Percentiles rank a stretch among this genome's conserved stretches.
phyloP scores from a whole-genome alignment of 2,329 filamentous ascomycete genomes.

The Hypoxylon sp. region DNA sequence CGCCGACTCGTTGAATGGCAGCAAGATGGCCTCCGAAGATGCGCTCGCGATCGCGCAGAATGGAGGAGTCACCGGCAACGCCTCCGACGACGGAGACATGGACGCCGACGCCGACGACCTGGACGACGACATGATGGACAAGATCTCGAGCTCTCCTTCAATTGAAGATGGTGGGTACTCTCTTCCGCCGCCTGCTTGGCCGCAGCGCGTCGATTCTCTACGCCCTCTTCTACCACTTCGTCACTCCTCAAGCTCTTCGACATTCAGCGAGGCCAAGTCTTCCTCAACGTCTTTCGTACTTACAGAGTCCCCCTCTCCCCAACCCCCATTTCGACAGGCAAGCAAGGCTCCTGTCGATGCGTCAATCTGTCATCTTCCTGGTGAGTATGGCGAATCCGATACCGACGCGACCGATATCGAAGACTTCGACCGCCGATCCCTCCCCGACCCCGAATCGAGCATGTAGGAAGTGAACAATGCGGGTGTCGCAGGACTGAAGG shows the following conservation, averaged over 20 bases:
- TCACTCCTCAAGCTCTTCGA: constrained; percentile 44
- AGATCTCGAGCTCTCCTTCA: constrained; percentile 97
- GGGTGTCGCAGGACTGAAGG: constrained; percentile 6
- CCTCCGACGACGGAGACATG: constrained; percentile 67
- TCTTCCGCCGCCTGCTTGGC: constrained; percentile 53
- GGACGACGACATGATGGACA: constrained; percentile 96
- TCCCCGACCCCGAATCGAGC: constrained; percentile 19
- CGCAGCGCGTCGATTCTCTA: constrained; percentile 55
- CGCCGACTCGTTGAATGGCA: constrained; percentile 50
- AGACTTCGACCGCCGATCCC: constrained; percentile 21
- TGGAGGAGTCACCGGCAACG: constrained; percentile 59
- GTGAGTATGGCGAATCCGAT: constrained; percentile 54
- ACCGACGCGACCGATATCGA: constrained; percentile 47
- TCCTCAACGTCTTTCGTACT: constrained; percentile 54
- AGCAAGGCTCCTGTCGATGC: constrained; percentile 46
- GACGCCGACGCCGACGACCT: constrained; percentile 72
- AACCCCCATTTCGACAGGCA: constrained; percentile 40
- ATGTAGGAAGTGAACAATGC: constrained; percentile 26
- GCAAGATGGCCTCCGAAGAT: constrained; percentile 61
- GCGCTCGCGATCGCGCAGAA: constrained; percentile 68
- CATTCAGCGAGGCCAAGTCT: constrained; percentile 48
- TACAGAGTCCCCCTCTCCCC: constrained; percentile 46
- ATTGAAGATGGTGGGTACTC: constrained; percentile 96
- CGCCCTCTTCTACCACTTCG: constrained; percentile 43
- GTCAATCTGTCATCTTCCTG: constrained; percentile 51